Evolutionary conservation across 2,329 filamentous ascomycete genomes (phyloP), one percentile per base, ranked within the genome.

Genomic region (Sporothrix brasiliensis): DNA sequence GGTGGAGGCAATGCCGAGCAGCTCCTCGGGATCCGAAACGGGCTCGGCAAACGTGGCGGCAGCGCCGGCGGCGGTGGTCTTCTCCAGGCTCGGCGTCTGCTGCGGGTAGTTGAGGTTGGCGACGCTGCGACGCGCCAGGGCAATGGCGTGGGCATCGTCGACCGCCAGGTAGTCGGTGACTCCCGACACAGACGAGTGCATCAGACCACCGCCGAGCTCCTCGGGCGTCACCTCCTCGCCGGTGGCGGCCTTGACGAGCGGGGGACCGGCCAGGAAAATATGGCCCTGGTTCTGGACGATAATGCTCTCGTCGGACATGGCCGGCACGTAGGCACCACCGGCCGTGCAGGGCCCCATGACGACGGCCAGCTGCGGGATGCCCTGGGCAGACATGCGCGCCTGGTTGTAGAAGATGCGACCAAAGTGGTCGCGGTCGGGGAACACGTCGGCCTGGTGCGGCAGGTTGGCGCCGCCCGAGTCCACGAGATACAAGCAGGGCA

Each of bases 401-500:
- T 99, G 94, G 82, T 99, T 97, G 85, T 91, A 99, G 84, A 99
- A 99, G 78, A 98, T 97, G 74, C 94, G 92, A 49, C 94, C 93
- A 78, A 99, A 98, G 80, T 98, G 94, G 69, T 97, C 93, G 74
- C 90, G 87, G 79, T 98, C 94, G 0, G 94, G 95, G 79, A 99
- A 98, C 70, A 98, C 94, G 78, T 97, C 92, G 50, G 94, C 91
- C 81, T 99, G 94, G 77, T 97, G 92, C 16, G 94, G 95, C 21
- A 99, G 87, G 79, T 98, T 97, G 71, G 94, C 95, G 74, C 94
- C 94, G 61, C 95, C 94, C 5, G 93, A 97, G 79, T 99, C 94
- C 70, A 98, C 95, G 30, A 99, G 86, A 81, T 98, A 99, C 78
- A 99, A 92, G 80, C 94, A 98, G 88, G 88, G 88, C 53, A 90